Base-by-base conservation (phyloP, 2,329 filamentous ascomycete species). In the Colletotrichum sp. region DNA sequence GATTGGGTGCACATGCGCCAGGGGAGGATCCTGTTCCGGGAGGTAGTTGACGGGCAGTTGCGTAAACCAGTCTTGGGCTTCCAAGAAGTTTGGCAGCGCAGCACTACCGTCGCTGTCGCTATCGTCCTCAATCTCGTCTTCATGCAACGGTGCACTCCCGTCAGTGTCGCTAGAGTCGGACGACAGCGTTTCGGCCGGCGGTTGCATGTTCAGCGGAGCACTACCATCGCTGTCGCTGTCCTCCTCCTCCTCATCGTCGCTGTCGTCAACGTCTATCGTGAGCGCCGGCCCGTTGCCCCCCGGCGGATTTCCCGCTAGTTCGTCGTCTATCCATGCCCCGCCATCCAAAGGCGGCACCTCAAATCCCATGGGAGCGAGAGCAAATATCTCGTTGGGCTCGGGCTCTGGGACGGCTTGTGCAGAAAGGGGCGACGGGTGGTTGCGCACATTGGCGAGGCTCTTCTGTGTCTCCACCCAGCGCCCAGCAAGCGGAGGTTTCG, bases 381-480 rank as follows among this genome's bases (percentile, higher is more conserved):
- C 44, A 21, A 49, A 60, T 30, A 60, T 60, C 57, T 60, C 57
- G 6, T 60, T 32, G 9, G 44, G 21, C 39, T 74, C 71, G 4
- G 70, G 70, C 39, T 74, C 71, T 52, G 64, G 70, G 26, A 69
- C 32, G 1, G 44, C 63, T 30, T 74, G 74, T 10, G 63, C 59
- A 5, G 71, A 55, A 15, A 62, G 71, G 26, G 63, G 39, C 2
- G 73, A 44, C 26, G 77, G 77, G 24, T 78, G 77, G 44, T 75
- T 71, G 44, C 76, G 76, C 6, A 78, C 55, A 24, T 44, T n/a
- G 6, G 36, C 28, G 13, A 78, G 73, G 24, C 77, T 59, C 26
- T 49, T 55, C 9, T 77, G 65, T 7, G 74, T 75, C 26, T 78
- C 77, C 13, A 78, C 34, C 66, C 68, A 71, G 30, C 72, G 75